Conservation (phyloP, 106 monocot species). For the Gastrodia elata region DNA sequence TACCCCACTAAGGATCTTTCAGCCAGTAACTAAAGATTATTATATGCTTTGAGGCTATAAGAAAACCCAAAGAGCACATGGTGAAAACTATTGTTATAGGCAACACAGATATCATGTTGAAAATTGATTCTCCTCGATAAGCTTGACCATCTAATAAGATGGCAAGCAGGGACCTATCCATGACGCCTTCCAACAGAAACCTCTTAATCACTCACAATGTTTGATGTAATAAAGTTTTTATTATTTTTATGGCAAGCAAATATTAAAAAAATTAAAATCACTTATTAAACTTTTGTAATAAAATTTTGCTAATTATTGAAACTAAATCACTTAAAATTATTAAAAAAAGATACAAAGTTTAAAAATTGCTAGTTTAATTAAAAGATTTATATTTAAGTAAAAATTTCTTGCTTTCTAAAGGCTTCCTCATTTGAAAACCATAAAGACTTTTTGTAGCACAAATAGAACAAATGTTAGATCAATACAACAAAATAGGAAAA, state of each 20-base stretch:
- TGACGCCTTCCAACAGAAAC: slow-evolving; percentile 3
- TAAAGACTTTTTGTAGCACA: background rate
- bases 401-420: too few species aligned
- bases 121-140: slow-evolving; percentile 38
- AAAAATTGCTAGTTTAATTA: too few species aligned
- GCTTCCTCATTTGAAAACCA: background rate
- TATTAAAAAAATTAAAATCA: too few species aligned
- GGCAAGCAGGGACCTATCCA: slow-evolving; percentile 44
- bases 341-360: too few species aligned
- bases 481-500: background rate
- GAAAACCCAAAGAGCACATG: slow-evolving; percentile 76
- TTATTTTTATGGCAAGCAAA: too few species aligned
- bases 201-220: background rate
- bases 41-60: slow-evolving; percentile 82
- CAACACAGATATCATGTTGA: slow-evolving; percentile 47
- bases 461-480: background rate
- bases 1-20: slow-evolving; percentile 86
- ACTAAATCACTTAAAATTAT: too few species aligned
- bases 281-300: too few species aligned
- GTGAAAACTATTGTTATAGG: slow-evolving; percentile 82
- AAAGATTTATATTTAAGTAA: too few species aligned
- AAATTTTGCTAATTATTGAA: too few species aligned
- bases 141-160: slow-evolving; percentile 26
- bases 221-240: too few species aligned
- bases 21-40: slow-evolving; percentile 63